Evolutionary conservation across 2,329 filamentous ascomycete genomes (phyloP), one percentile per base, ranked within the genome.

Genomic region (Cercospora brassicicola): DNA sequence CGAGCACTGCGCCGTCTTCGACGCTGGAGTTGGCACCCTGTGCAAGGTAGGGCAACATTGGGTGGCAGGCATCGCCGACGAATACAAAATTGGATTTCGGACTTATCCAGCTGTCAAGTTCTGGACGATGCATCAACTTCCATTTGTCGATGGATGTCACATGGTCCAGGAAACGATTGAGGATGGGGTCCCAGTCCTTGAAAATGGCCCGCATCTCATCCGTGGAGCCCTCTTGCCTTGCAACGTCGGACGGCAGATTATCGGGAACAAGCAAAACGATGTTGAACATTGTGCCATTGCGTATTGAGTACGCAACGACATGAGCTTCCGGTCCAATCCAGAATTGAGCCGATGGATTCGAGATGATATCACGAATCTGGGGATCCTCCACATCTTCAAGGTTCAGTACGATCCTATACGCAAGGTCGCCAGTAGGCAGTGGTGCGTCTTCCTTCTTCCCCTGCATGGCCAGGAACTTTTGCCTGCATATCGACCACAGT

Each of bases 1-100:
- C 89, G 0, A 91, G 78, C 0, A 90, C 88, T 0, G 89, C 88
- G 0, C 89, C 89, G 63, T 92, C 90, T 74, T 92, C 89, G 0
- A 92, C 81, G 0, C 87, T 86, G 0, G 85, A 88, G 74, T 90
- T 90, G 13, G 89, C 89, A 0, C 90, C 89, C 76, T 88, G 90
- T 0, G 87, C 89, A 30, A 88, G 81, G 48, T 73, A 73, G 7
- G 70, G 70, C 4, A 73, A 64, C 72, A 72, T 70, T 13, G 67
- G 59, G 42, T 90, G 88, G 68, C 87, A 90, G 0, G 86, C 82
- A 71, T 90, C 88, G 4, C 88, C 88, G 1, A 79, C 81, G 76
- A 81, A 79, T 62, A 81, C 77, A 45, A 88, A 81, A 31, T 85
- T 88, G 0, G 80, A 83, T 65, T 80, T 76, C 0, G 83, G 78